Evolutionary conservation across 2,329 filamentous ascomycete species (phyloP), one percentile per base, ranked within the genome.

Genomic region (Hymenoscyphus linearis): DNA sequence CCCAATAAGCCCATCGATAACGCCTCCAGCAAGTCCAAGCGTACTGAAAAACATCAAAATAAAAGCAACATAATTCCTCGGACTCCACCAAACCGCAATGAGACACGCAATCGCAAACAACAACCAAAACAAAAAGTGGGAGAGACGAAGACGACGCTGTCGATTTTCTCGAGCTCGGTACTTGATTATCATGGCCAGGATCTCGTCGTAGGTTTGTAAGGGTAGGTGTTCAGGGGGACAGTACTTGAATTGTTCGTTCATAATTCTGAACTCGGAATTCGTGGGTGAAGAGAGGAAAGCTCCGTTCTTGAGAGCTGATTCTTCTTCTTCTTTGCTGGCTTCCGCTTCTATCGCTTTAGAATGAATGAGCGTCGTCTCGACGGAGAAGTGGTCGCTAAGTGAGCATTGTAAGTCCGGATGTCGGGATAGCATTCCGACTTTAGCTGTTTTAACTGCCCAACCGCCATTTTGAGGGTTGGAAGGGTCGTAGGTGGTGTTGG

Each of bases 381-480:
- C 89, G 25, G 91, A 92, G 74, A 97, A 98, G 74, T 98, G 95
- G 72, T 99, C 93, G 68, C 92, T 97, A 27, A 98, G 80, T 1
- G 91, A 96, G 76, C 92, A 96, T 64, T 85, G 82, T 1, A 97
- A 80, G 1, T 83, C 84, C 0, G 92, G 90, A 74, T 97, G 93
- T 10, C 90, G 86, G 72, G 88, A 83, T 22, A 85, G 87, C 85
- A 97, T 91, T 62, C 88, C 87, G 1, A 99, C 89, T 56, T 85
- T 82, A 2, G 84, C 87, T 7, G 82, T 80, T 62, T 85, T 81
- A 62, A 97, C 85, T 13, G 83, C 78, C 92, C 93, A 97, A 60
- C 68, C 70, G 65, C 74, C 76, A 13, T 61, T 25, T 6, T 64
- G 64, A 7, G 67, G 67, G 34, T 65, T 58, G 3, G 64, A 53